A percentile compares a stretch with the other conserved stretches of the same genome.
phyloP scores from a whole-genome alignment of 257 asterid genomes.

The Solanum etuberosum region DNA sequence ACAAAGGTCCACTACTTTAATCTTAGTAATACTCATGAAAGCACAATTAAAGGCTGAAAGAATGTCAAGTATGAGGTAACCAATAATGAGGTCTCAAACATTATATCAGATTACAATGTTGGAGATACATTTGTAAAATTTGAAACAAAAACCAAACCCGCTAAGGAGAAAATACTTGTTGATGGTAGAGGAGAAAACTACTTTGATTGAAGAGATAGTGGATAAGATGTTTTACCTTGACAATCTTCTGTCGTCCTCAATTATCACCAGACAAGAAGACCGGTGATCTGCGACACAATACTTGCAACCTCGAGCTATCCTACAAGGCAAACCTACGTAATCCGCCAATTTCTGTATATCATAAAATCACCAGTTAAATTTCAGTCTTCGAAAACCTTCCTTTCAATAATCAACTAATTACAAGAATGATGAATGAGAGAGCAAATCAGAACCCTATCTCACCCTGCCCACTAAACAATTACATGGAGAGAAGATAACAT shows the following conservation, averaged over 20 bases:
- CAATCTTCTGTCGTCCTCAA: slow-evolving; percentile 56
- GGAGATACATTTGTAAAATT: not conserved
- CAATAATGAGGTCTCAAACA: not conserved
- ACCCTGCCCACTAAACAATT: not conserved
- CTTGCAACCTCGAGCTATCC: slow-evolving; percentile 94
- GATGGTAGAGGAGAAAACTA: not conserved
- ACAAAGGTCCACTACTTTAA: not conserved
- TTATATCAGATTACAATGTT: not conserved
- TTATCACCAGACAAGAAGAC: slow-evolving; percentile 79
- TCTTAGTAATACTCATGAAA: not conserved
- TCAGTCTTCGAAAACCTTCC: not conserved
- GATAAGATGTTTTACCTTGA: slow-evolving; percentile 33
- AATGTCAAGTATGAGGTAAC: not conserved
- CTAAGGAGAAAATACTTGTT: not conserved
- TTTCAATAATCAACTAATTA: not conserved
- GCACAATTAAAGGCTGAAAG: not conserved
- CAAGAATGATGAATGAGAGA: not conserved
- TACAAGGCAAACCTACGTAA: slow-evolving; percentile 93
- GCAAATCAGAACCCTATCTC: not conserved
- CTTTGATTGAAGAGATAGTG: not conserved
- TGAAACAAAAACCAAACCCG: not conserved
- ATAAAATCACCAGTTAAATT: not conserved
- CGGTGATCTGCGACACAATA: slow-evolving; percentile 81
- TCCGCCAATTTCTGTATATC: slow-evolving; percentile 83
- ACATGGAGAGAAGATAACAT: not conserved